A percentile compares a stretch with the other conserved stretches of the same genome.
Evolutionary conservation across 78 protist genomes (phyloP).

Genomic region (Isochrysis galbana): DNA sequence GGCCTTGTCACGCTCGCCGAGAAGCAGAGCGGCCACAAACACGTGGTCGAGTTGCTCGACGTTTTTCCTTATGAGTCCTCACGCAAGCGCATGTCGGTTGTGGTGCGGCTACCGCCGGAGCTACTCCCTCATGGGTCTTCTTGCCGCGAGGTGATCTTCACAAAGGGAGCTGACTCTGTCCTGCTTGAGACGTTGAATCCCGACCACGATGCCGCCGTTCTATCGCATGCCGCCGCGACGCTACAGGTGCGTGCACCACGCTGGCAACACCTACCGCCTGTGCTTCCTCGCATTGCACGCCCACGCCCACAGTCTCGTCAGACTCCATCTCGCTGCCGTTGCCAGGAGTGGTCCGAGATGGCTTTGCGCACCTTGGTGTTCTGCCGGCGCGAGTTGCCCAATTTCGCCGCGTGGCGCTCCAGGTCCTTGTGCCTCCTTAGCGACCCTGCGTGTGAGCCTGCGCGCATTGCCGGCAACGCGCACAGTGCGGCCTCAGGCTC

Average conservation of each 20-base stretch:
- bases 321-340: too few species aligned
- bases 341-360: slow-evolving; percentile 45
- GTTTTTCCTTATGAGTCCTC: slow-evolving; percentile 77
- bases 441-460: too few species aligned
- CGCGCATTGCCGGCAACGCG: too few species aligned
- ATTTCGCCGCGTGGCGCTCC: not conserved
- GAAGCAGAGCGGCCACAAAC: not conserved
- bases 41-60: slow-evolving; percentile 35
- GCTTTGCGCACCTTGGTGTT: slow-evolving; percentile 83
- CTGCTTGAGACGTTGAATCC: slow-evolving; percentile 44
- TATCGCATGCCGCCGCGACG: not conserved
- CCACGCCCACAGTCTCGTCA: too few species aligned
- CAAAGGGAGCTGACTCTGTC: slow-evolving; percentile 87
- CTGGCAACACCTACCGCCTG: too few species aligned
- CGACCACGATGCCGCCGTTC: not conserved
- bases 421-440: too few species aligned
- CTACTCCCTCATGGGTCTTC: slow-evolving; percentile 24
- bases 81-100: slow-evolving; percentile 89
- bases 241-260: too few species aligned
- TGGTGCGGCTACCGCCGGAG: slow-evolving; percentile 44
- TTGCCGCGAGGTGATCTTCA: slow-evolving; percentile 25
- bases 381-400: not conserved
- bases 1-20: not conserved
- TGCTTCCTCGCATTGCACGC: too few species aligned
- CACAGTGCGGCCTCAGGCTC: too few species aligned